Percentiles rank a stretch among this genome's conserved stretches.
These are phyloP conservation scores for Pseudozyma thailandica DNA, from an alignment of 1,284 basidiomycete genomes.

Conservation along the genomic window DNA sequence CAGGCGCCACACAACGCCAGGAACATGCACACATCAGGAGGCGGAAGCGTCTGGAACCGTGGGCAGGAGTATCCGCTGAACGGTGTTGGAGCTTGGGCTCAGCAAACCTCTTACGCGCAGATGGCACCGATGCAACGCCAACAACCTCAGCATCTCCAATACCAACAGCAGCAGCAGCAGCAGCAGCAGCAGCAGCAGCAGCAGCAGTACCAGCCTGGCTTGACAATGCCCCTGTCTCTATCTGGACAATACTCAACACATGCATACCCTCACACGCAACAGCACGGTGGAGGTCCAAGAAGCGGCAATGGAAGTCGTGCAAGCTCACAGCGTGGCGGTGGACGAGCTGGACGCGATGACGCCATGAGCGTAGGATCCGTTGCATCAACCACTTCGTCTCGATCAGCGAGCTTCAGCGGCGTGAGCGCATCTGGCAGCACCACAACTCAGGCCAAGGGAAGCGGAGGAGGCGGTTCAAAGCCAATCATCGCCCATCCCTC, in stretches of 20 bases:
- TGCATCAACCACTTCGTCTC: conserved; percentile 23
- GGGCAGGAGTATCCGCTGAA: conserved; percentile 22
- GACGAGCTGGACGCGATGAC: conserved; percentile 14
- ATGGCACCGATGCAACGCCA: conserved; percentile 9
- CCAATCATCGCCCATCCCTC: conserved; percentile 23
- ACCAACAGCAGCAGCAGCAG: conserved; percentile 4
- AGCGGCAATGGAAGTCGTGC: conserved; percentile 28
- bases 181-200: too few species aligned
- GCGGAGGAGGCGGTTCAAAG: neutral
- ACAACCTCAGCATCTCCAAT: conserved; percentile 7
- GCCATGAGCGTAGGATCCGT: conserved; percentile 25
- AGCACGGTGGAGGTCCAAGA: conserved; percentile 6
- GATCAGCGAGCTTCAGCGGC: conserved; percentile 33
- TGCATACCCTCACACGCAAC: neutral
- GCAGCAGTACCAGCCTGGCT: neutral
- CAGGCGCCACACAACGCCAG: neutral
- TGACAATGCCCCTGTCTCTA: conserved; percentile 3
- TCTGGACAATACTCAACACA: conserved; percentile 5
- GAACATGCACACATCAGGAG: neutral
- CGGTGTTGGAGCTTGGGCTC: conserved; percentile 35
- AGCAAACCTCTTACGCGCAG: conserved; percentile 22
- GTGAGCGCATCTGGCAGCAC: conserved; percentile 4
- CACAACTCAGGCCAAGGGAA: neutral
- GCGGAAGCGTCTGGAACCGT: conserved; percentile 10
- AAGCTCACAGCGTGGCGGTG: conserved; percentile 24